These are phyloP conservation scores for Diaporthe eres DNA, from an alignment of 2,329 filamentous ascomycete genomes.

Conservation along the genomic window DNA sequence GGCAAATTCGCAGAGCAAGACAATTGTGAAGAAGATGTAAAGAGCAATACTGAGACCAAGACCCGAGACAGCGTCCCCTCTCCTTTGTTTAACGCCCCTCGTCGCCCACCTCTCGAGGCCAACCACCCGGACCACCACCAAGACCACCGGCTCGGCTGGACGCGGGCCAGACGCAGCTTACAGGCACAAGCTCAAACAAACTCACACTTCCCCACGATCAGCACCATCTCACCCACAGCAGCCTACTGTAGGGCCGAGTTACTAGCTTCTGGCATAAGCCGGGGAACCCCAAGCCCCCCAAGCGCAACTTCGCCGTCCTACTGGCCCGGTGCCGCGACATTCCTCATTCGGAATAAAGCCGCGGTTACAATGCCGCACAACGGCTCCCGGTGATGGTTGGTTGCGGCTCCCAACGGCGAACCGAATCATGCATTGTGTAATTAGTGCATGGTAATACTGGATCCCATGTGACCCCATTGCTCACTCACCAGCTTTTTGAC, in stretches of 20 bases:
- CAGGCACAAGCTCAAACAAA: constrained; percentile 2
- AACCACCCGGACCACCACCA: neutral
- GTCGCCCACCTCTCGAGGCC: neutral
- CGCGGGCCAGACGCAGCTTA: constrained; percentile 35
- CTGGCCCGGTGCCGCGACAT: constrained; percentile 19
- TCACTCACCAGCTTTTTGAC: neutral
- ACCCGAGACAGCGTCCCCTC: constrained; percentile 1
- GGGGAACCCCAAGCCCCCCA: neutral
- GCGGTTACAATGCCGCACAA: constrained; percentile 13
- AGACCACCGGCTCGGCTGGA: constrained; percentile 39
- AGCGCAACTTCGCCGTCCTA: neutral
- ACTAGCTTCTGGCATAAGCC: neutral
- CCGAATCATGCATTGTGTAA: constrained; percentile 15
- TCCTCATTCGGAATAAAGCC: constrained; percentile 25
- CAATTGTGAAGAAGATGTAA: neutral
- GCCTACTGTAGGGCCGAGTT: neutral
- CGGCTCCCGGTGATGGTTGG: constrained; percentile 3
- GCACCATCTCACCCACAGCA: neutral
- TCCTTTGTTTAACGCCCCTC: constrained; percentile 28
- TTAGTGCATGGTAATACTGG: constrained; percentile 2
- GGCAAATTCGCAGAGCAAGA: neutral
- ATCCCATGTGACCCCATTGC: neutral
- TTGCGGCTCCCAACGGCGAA: constrained; percentile 16
- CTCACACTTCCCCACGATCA: constrained; percentile 1
- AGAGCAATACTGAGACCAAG: neutral